Percentiles rank a stretch among this genome's conserved stretches.
Conservation (phyloP, 164 flowering plant species). For the Saururus chinensis region DNA sequence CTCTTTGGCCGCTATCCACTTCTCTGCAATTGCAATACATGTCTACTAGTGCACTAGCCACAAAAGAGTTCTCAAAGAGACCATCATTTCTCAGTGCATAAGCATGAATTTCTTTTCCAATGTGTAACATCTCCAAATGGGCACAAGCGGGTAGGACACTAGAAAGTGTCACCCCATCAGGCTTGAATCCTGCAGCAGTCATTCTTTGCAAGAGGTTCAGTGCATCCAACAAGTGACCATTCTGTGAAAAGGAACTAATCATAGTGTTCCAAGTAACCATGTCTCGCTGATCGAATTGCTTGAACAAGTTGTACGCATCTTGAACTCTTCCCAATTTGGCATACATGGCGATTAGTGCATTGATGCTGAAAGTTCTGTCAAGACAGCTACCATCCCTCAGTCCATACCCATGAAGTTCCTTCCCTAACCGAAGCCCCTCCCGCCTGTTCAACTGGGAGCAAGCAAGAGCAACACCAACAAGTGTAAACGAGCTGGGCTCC, state of each 20-base stretch:
- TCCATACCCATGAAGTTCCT: constrained; percentile 55
- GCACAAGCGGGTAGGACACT: constrained; percentile 80
- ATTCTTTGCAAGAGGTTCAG: constrained; percentile 30
- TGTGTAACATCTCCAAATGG: constrained; percentile 40
- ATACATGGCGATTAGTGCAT: constrained; percentile 75
- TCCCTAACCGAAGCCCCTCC: constrained; percentile 47
- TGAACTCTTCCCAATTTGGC: constrained; percentile 46
- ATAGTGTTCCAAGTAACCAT: constrained; percentile 78
- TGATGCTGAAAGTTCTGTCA: constrained; percentile 38
- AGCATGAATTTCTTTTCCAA: constrained; percentile 68
- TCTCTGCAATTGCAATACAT: constrained; percentile 68
- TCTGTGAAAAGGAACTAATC: constrained; percentile 50
- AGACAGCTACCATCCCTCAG: constrained; percentile 23
- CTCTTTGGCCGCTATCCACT: constrained; percentile 38
- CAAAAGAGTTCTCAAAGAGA: constrained; percentile 41
- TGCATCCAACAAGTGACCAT: constrained; percentile 46
- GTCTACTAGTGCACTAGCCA: constrained; percentile 72
- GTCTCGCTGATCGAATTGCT: constrained; percentile 34
- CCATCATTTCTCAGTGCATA: constrained; percentile 39
- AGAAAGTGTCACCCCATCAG: constrained; percentile 62
- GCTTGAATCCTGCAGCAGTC: constrained; percentile 39
- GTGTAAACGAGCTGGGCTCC: constrained; percentile 13
- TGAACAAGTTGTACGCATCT: constrained; percentile 34
- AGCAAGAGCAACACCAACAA: constrained; percentile 23
- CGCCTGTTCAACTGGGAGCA: constrained; percentile 32